phyloP scores from a whole-genome alignment of 2,329 filamentous ascomycete species.

The Aquanectria penicillioides region DNA sequence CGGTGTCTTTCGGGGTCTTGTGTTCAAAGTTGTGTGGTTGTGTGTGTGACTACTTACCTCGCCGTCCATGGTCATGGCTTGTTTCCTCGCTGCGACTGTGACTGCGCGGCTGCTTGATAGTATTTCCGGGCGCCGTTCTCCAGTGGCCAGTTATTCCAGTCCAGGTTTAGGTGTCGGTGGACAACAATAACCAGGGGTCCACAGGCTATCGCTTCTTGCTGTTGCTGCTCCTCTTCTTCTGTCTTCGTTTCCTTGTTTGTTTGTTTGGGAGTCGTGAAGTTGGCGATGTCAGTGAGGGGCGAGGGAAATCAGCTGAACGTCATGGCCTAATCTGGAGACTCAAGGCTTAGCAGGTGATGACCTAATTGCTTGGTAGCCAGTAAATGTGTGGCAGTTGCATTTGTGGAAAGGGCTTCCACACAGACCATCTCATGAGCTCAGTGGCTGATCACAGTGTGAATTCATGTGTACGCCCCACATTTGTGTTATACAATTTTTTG shows the following conservation, averaged over 20 bases:
- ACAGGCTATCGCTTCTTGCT: not conserved
- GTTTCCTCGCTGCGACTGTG: constrained; percentile 9
- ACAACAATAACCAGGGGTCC: not conserved
- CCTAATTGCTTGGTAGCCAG: constrained; percentile 15
- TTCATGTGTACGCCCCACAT: too few relatives aligned
- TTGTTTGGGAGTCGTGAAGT: constrained; percentile 8
- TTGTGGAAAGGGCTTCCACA: too few relatives aligned
- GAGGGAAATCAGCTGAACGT: constrained; percentile 19
- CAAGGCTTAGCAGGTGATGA: constrained; percentile 16
- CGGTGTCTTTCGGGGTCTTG: not conserved
- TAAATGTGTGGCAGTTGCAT: too few relatives aligned
- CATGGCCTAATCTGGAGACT: constrained; percentile 9
- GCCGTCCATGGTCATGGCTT: constrained; percentile 37
- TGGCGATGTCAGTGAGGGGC: constrained; percentile 19
- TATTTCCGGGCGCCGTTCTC: constrained; percentile 1
- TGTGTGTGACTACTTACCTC: constrained; percentile 33
- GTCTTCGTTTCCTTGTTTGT: not conserved
- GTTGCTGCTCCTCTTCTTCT: not conserved
- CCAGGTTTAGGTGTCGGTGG: not conserved
- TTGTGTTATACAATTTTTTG: too few relatives aligned
- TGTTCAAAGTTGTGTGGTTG: not conserved
- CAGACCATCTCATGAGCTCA: too few relatives aligned
- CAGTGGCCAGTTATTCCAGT: constrained; percentile 5
- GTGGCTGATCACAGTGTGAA: too few relatives aligned
- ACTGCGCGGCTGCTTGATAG: constrained; percentile 20